These are phyloP conservation scores for Boeremia exigua DNA, from an alignment of 2,329 filamentous ascomycete species.

Conservation along the genomic window DNA sequence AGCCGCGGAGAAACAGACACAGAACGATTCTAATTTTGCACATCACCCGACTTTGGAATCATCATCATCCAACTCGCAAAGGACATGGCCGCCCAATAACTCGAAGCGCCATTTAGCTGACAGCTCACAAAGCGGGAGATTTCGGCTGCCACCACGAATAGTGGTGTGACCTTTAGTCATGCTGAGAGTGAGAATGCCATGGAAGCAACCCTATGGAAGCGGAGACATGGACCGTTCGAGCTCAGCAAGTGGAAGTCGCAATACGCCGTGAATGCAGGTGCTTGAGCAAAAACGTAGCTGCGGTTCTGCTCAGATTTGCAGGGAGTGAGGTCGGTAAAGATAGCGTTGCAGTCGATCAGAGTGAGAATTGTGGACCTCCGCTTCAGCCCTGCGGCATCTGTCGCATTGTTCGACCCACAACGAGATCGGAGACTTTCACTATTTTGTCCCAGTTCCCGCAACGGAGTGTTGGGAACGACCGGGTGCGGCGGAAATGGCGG, in stretches of 20 bases:
- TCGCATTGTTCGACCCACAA: not conserved
- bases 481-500: not conserved
- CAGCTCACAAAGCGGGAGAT: constrained; percentile 4
- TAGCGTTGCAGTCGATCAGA: not conserved
- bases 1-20: constrained; percentile 5
- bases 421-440: constrained; percentile 11
- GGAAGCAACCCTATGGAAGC: not conserved
- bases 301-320: not conserved
- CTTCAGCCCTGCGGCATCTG: not conserved
- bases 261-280: not conserved
- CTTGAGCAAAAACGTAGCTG: not conserved
- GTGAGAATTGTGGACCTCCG: not conserved
- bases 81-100: not conserved
- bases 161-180: constrained; percentile 15
- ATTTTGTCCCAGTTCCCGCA: not conserved
- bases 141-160: constrained; percentile 1
- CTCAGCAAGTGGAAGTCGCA: not conserved
- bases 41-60: constrained; percentile 10
- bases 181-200: not conserved
- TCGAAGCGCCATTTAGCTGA: not conserved
- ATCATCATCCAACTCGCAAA: not conserved
- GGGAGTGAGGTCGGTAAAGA: not conserved
- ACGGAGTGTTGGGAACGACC: not conserved
- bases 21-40: constrained; percentile 3
- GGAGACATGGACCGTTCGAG: too few relatives aligned